phyloP scores from a whole-genome alignment of 805 yeast genomes.

The Brettanomyces sp. region DNA sequence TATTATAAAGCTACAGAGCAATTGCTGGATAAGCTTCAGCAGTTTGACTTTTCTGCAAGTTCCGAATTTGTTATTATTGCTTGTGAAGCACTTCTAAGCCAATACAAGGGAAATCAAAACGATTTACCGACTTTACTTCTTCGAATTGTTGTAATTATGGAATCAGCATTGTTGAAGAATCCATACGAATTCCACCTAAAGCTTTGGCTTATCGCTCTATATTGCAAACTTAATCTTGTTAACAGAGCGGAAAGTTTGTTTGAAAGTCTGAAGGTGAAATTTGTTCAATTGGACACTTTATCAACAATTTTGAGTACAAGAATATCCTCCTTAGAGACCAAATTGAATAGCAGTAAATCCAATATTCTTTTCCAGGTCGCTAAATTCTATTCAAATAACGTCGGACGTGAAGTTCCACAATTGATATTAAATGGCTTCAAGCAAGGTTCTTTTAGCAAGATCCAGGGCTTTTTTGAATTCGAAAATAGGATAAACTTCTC shows the following conservation, averaged over 20 bases:
- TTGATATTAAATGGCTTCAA: conserved; percentile 47
- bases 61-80: conserved; percentile 57
- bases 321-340: conserved; percentile 26
- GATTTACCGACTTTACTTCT: conserved; percentile 19
- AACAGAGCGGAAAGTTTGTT: conserved; percentile 42
- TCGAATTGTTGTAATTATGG: conserved; percentile 46
- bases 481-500: conserved; percentile 44
- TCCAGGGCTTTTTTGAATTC: conserved; percentile 58
- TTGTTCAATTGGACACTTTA: conserved; percentile 67
- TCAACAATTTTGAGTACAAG: conserved; percentile 45
- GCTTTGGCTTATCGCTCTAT: conserved; percentile 62
- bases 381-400: conserved; percentile 41
- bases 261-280: conserved; percentile 51
- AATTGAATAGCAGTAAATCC: too few relatives aligned
- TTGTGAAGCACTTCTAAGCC: conserved; percentile 26
- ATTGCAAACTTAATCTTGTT: conserved; percentile 47
- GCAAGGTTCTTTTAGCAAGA: conserved; percentile 52
- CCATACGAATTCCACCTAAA: conserved; percentile 64
- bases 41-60: conserved; percentile 64
- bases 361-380: conserved; percentile 27
- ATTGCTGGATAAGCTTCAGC: conserved; percentile 30
- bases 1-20: conserved; percentile 32
- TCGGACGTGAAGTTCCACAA: conserved; percentile 40
- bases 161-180: conserved; percentile 44
- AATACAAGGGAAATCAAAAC: conserved; percentile 7